phyloP scores from a whole-genome alignment of 2,329 filamentous ascomycete genomes.

The Penicillium hesseltinei region DNA sequence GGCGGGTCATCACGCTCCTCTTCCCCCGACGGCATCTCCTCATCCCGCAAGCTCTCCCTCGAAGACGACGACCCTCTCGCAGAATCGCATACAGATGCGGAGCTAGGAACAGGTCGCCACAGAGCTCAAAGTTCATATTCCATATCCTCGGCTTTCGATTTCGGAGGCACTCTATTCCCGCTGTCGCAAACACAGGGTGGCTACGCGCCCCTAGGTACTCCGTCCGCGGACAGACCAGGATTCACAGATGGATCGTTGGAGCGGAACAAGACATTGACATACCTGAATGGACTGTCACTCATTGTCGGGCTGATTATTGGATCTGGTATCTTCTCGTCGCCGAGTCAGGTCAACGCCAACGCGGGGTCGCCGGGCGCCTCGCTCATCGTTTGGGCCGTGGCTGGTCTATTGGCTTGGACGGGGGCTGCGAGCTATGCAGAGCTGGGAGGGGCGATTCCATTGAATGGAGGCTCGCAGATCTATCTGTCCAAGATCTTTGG shows the following conservation, averaged over 20 bases:
- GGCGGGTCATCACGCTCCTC: constrained; percentile 69
- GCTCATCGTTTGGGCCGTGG: constrained; percentile 85
- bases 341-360: constrained; percentile 86
- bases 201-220: constrained; percentile 82
- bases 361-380: constrained; percentile 88
- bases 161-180: constrained; percentile 88
- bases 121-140: constrained; percentile 72
- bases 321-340: constrained; percentile 92
- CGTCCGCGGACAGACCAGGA: constrained; percentile 57
- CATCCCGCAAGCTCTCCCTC: constrained; percentile 86
- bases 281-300: constrained; percentile 85
- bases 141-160: constrained; percentile 90
- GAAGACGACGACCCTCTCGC: constrained; percentile 78
- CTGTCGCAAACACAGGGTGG: constrained; percentile 77
- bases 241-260: constrained; percentile 73
- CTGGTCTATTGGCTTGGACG: constrained; percentile 93
- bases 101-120: constrained; percentile 49
- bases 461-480: constrained; percentile 91
- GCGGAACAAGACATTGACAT: constrained; percentile 93
- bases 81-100: constrained; percentile 50
- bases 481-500: constrained; percentile 97
- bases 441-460: constrained; percentile 87
- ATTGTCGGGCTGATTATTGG: constrained; percentile 94
- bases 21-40: constrained; percentile 78
- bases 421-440: constrained; percentile 94